Conservation (phyloP, 73 alveolate species). For the Blepharisma japonicum region DNA sequence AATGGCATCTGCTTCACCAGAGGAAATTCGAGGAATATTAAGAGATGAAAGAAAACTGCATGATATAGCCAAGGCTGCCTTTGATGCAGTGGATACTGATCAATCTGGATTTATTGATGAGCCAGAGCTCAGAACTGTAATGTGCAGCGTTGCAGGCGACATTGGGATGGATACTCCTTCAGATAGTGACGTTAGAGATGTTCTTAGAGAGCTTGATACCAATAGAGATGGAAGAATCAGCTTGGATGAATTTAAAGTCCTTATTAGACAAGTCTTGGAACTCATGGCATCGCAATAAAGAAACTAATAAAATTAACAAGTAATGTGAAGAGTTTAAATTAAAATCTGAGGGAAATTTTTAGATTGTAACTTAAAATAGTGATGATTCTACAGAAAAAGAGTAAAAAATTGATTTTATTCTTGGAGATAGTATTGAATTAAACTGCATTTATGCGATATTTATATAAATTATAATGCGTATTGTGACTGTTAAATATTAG, state of each 20-base stretch:
- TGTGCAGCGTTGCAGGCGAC: slow-evolving; percentile 47
- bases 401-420: no score
- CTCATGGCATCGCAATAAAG: slow-evolving; percentile 21
- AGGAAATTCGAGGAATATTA: slow-evolving; percentile 32
- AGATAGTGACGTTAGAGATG: slow-evolving; percentile 49
- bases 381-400: no score
- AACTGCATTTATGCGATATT: no score
- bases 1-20: slow-evolving; percentile 9
- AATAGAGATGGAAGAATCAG: slow-evolving; percentile 55
- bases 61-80: slow-evolving; percentile 52
- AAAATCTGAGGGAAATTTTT: no score
- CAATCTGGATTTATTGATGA: slow-evolving; percentile 50
- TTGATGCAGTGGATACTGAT: slow-evolving; percentile 53
- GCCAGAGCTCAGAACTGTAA: slow-evolving; percentile 43
- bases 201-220: slow-evolving; percentile 45
- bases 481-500: no score
- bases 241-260: slow-evolving; percentile 52
- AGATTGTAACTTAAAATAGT: no score
- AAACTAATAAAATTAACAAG: no score
- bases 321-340: no score
- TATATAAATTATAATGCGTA: no score
- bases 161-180: slow-evolving; percentile 49
- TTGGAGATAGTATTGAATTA: no score
- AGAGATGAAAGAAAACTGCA: slow-evolving; percentile 44
- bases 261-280: slow-evolving; percentile 49